Evolutionary conservation across 1,284 basidiomycete genomes (phyloP).

Genomic region (Leccinum griseonigrum): DNA sequence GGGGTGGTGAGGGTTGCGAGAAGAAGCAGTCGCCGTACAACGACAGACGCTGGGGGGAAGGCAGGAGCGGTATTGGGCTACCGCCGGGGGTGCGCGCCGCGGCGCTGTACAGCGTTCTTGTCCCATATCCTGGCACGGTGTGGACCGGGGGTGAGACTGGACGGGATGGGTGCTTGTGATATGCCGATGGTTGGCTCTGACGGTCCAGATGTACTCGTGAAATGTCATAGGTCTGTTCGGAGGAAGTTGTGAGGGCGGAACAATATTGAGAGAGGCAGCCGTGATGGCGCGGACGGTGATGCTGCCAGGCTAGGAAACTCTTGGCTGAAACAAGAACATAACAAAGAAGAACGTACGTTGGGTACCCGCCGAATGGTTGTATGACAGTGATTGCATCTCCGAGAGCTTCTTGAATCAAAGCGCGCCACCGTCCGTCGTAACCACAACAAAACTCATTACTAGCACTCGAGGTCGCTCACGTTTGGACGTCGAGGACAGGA

Average conservation of each 20-base stretch:
- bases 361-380: constrained; percentile 31
- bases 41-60: constrained; percentile 14
- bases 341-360: not conserved
- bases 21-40: constrained; percentile 34
- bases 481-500: not conserved
- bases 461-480: not conserved
- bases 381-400: not conserved
- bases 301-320: constrained; percentile 20
- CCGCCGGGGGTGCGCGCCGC: constrained; percentile 5
- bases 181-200: constrained; percentile 2
- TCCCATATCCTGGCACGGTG: constrained; percentile 29
- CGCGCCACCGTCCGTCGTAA: not conserved
- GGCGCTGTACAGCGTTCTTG: constrained; percentile 9
- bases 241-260: constrained; percentile 9
- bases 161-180: constrained; percentile 19
- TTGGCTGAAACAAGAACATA: not conserved
- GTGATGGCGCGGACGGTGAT: constrained; percentile 24
- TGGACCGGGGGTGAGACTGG: constrained; percentile 27
- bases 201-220: constrained; percentile 19
- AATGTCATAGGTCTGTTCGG: constrained; percentile 18
- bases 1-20: constrained; percentile 14
- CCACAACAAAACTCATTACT: not conserved
- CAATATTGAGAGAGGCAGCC: constrained; percentile 19
- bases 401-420: not conserved
- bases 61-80: not conserved